Evolutionary conservation across 1,284 basidiomycete species (phyloP), one percentile per base, ranked within the genome.

Genomic region (Termitomyces sp.): DNA sequence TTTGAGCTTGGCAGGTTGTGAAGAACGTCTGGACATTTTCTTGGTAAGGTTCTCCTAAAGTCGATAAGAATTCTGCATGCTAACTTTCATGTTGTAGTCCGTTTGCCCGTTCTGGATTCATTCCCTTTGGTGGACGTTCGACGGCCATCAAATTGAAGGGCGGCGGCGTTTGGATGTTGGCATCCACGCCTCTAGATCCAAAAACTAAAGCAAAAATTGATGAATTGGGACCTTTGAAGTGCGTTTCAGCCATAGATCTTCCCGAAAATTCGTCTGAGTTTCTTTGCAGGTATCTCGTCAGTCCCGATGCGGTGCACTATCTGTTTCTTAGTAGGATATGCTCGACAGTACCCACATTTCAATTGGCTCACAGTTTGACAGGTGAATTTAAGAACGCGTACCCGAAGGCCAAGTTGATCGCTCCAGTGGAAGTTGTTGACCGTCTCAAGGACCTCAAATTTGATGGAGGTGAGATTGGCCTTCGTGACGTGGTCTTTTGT

Each of bases 111-210:
- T 81, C 79, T 56, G 82, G 84, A 9, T 34, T 89, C 9, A 61
- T 92, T 33, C 89, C 88, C 3, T 72, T 93, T 26, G 92, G 92
- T 0, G 90, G 91, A 21, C 75, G 92, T 43, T 88, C 89, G 0
- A 96, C 91, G 0, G 94, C 93, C 1, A 77, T 97, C 66, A 85
- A 80, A 70, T 73, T 97, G 54, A 72, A 72, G 46, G 77, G 81
- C 53, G 84, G 86, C 17, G 84, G 82, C 3, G 83, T 97, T 24
- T 95, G 92, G 84, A 76, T 97, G 1, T 77, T 96, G 26, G 93
- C 92, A 1, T 94, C 91, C 1, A 92, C 92, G 2, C 89, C 91
- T 0, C 72, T 93, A 52, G 83, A 86, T 46, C 71, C 78, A 5
- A 85, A 85, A 36, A 95, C 91, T 1, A 88, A 86, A 67, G 64